Conservation (phyloP, 169 alveolate genomes). For the Cryptosporidium muris region DNA sequence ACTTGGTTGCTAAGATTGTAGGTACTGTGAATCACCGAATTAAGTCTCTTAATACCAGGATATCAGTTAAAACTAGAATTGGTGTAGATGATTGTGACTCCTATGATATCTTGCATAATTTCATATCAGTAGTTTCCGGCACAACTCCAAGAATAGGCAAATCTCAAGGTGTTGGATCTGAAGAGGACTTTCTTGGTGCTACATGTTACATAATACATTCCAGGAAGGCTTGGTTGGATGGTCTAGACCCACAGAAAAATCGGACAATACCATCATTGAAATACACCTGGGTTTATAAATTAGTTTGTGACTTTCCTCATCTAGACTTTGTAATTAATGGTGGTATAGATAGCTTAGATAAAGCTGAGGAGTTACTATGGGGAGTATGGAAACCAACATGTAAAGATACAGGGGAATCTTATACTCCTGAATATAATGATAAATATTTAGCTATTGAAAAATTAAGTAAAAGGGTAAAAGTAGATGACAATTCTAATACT, state of each 20-base stretch:
- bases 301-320: slow-evolving; percentile 88
- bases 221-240: slow-evolving; percentile 89
- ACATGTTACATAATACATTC: slow-evolving; percentile 92
- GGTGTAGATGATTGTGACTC: slow-evolving; percentile 93
- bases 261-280: slow-evolving; percentile 91
- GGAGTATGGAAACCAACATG: slow-evolving; percentile 10
- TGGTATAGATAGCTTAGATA: slow-evolving; percentile 83
- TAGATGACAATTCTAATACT: neutral
- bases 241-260: slow-evolving; percentile 92
- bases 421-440: slow-evolving; percentile 53
- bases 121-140: slow-evolving; percentile 76
- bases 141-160: slow-evolving; percentile 73
- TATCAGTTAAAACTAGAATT: slow-evolving; percentile 92
- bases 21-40: slow-evolving; percentile 31
- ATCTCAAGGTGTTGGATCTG: slow-evolving; percentile 21
- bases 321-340: slow-evolving; percentile 91
- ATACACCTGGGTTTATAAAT: slow-evolving; percentile 87
- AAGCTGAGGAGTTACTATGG: slow-evolving; percentile 17
- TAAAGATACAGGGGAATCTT: slow-evolving; percentile 73
- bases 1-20: slow-evolving; percentile 54
- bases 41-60: slow-evolving; percentile 79
- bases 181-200: slow-evolving; percentile 82
- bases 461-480: neutral
- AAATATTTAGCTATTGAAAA: neutral
- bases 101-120: slow-evolving; percentile 81